These are phyloP conservation scores for Leccinum rimulosum DNA, from an alignment of 768 basidiomycete genomes.

Conservation along the genomic window DNA sequence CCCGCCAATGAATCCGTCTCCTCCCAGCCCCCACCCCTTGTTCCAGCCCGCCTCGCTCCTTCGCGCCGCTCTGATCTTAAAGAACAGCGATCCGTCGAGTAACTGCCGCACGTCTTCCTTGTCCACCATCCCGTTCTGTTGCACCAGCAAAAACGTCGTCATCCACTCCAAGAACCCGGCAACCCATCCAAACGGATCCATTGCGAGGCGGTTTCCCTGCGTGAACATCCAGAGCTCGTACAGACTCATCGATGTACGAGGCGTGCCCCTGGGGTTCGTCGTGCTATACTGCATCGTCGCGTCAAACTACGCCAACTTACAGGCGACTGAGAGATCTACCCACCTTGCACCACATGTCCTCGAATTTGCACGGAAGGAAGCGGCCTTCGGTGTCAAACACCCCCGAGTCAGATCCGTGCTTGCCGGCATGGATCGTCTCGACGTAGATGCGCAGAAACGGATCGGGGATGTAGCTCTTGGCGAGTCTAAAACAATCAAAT, in stretches of 20 bases:
- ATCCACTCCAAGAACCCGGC: constrained; percentile 39
- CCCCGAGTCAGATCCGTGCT: constrained; percentile 46
- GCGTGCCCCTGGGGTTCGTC: constrained; percentile 5
- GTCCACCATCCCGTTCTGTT: constrained; percentile 36
- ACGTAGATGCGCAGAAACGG: constrained; percentile 41
- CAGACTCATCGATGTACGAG: constrained; percentile 27
- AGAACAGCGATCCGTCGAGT: constrained; percentile 41
- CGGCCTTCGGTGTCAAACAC: constrained; percentile 40
- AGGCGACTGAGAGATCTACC: background rate
- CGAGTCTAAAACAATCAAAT: constrained; percentile 12
- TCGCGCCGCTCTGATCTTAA: constrained; percentile 30
- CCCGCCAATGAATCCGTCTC: constrained; percentile 32
- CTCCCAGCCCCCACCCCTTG: constrained; percentile 31
- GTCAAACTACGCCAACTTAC: background rate
- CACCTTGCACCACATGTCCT: constrained; percentile 44
- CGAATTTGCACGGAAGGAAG: constrained; percentile 41
- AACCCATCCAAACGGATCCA: constrained; percentile 38
- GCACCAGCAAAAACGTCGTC: constrained; percentile 39
- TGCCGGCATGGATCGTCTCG: constrained; percentile 33
- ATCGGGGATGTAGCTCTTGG: constrained; percentile 34
- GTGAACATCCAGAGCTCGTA: constrained; percentile 32
- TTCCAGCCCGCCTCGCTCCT: constrained; percentile 22
- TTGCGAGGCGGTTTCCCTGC: constrained; percentile 31
- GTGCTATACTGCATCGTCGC: constrained; percentile 13
- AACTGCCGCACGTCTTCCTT: constrained; percentile 43